Evolutionary conservation across 2,329 filamentous ascomycete genomes (phyloP).

Genomic region (Claviceps paspali): DNA sequence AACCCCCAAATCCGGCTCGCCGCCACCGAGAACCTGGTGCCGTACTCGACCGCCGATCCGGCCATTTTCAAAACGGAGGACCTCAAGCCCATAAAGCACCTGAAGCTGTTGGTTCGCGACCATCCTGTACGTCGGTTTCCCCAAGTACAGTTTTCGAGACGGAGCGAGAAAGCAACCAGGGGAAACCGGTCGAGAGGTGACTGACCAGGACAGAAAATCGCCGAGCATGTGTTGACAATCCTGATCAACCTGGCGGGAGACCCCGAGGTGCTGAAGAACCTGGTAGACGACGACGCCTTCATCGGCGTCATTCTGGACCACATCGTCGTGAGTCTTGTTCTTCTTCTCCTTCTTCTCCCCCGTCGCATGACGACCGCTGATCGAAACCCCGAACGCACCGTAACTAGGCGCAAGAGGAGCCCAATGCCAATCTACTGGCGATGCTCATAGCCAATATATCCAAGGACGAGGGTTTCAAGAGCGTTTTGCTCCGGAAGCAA

Average conservation of each 20-base stretch:
- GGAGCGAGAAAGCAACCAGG: too few species aligned
- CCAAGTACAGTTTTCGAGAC: too few species aligned
- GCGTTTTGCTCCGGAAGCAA: constrained; percentile 53
- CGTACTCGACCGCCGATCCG: constrained; percentile 60
- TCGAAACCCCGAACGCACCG: too few species aligned
- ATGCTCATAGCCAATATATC: constrained; percentile 90
- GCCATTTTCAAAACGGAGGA: constrained; percentile 71
- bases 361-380: too few species aligned
- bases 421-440: constrained; percentile 67
- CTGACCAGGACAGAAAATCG: constrained; percentile 48
- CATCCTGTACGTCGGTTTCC: constrained; percentile 50
- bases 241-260: constrained; percentile 78
- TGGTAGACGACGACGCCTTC: constrained; percentile 70
- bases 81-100: constrained; percentile 64
- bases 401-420: constrained; percentile 57
- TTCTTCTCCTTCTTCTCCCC: neutral
- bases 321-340: constrained; percentile 50
- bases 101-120: constrained; percentile 77
- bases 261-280: constrained; percentile 52
- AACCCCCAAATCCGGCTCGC: constrained; percentile 82
- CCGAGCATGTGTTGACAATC: constrained; percentile 83
- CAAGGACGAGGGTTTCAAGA: constrained; percentile 61
- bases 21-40: constrained; percentile 73
- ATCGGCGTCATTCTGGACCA: constrained; percentile 56
- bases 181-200: neutral